Percentiles rank a stretch among this genome's conserved stretches.
Evolutionary conservation across 371 early-diverging fungal species (phyloP).

Genomic region (Zopfochytrium polystomum): DNA sequence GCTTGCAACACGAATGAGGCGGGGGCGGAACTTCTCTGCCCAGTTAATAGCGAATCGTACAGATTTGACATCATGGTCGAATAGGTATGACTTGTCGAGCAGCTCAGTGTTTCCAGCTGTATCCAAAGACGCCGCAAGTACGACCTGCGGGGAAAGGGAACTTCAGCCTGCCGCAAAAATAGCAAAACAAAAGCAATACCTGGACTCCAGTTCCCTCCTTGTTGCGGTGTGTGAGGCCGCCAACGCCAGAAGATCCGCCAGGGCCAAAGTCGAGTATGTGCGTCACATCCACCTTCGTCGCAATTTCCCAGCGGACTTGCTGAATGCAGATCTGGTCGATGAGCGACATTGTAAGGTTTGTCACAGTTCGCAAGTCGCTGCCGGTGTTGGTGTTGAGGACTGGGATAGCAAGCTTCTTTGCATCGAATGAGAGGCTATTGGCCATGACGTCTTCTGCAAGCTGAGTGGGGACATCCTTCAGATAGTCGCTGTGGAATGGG

Average conservation of each 20-base stretch:
- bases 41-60: slow-evolving; percentile 86
- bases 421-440: slow-evolving; percentile 57
- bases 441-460: slow-evolving; percentile 64
- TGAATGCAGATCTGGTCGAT: slow-evolving; percentile 76
- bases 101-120: slow-evolving; percentile 62
- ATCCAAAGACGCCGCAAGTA: slow-evolving; percentile 37
- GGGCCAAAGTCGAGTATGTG: slow-evolving; percentile 95
- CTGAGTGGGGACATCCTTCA: slow-evolving; percentile 61
- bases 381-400: slow-evolving; percentile 78
- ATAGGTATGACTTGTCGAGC: slow-evolving; percentile 78
- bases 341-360: slow-evolving; percentile 61
- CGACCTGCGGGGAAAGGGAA: slow-evolving; percentile 16
- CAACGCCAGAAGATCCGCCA: slow-evolving; percentile 84
- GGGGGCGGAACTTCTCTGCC: slow-evolving; percentile 84
- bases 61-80: slow-evolving; percentile 73
- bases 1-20: slow-evolving; percentile 46
- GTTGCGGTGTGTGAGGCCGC: slow-evolving; percentile 85
- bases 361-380: slow-evolving; percentile 58
- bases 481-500: slow-evolving; percentile 83
- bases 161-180: slow-evolving; percentile 30
- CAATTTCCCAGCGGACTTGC: slow-evolving; percentile 87
- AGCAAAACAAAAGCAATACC: slow-evolving; percentile 34
- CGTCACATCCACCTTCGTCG: slow-evolving; percentile 70
- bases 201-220: slow-evolving; percentile 95
- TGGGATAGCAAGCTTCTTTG: slow-evolving; percentile 63